Evolutionary conservation across 192 early-diverging fungal genomes (phyloP).

Genomic region (Coemansia sp.): DNA sequence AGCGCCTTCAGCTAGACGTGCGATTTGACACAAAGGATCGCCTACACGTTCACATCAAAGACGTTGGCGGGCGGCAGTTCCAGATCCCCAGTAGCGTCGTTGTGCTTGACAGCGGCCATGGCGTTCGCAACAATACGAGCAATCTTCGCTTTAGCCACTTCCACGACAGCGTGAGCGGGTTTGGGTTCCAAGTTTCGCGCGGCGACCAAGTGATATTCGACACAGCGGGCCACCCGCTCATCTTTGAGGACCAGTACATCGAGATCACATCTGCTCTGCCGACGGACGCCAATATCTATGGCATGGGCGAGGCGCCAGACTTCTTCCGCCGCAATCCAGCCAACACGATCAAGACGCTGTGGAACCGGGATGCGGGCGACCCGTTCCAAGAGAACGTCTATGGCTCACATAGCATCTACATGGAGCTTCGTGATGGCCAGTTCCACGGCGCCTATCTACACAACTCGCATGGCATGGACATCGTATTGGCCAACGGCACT

Average conservation of each 20-base stretch:
- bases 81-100: conserved; percentile 48
- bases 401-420: conserved; percentile 66
- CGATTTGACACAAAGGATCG: conserved; percentile 58
- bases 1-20: conserved; percentile 49
- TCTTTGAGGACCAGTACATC: conserved; percentile 71
- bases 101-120: conserved; percentile 15
- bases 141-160: conserved; percentile 14
- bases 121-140: conserved; percentile 6
- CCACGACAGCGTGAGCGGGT: conserved; percentile 19
- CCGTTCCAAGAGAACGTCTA: conserved; percentile 62
- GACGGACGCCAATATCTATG: conserved; percentile 65
- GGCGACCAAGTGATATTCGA: conserved; percentile 33
- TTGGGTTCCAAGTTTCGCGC: conserved; percentile 39
- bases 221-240: conserved; percentile 46
- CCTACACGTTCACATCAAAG: conserved; percentile 59
- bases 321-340: conserved; percentile 56
- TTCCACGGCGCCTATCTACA: conserved; percentile 61
- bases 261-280: conserved; percentile 64
- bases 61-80: conserved; percentile 35
- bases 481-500: conserved; percentile 49
- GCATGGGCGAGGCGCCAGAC: conserved; percentile 64
- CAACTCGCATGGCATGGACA: conserved; percentile 74
- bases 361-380: conserved; percentile 53
- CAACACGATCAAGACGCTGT: conserved; percentile 48
- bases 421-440: conserved; percentile 61